Evolutionary conservation across 495 filamentous ascomycete species (phyloP), one percentile per base, ranked within the genome.

Genomic region (Penicillium flavigenum): DNA sequence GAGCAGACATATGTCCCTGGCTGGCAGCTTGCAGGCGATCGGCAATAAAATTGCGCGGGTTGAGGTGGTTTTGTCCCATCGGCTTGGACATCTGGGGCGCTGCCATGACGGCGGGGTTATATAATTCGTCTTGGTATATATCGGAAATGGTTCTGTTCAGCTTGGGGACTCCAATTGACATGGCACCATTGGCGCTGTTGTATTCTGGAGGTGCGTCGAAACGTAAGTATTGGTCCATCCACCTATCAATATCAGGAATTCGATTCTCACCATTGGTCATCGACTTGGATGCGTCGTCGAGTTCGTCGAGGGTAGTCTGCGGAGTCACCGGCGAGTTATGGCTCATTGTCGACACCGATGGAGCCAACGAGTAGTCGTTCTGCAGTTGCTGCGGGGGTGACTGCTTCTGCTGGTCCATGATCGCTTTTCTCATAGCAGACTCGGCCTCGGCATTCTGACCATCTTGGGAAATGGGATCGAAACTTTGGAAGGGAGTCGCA

Each of bases 101-200:
- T 34, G 83, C 76, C 61, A 83, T 81, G 68, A 83, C 74, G 54
- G 76, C 72, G 8, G 89, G 86, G 60, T 86, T 90, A 81, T 87
- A 96, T 1, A 96, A 82, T 64, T 94, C 90, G 68, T 96, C 92
- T 64, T 85, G 79, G 63, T 88, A 91, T 29, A 89, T 81, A 65
- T 96, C 92, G 9, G 91, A 92, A 68, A 92, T 88, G 8, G 91
- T 95, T 47, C 92, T 83, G 51, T 89, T 85, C 58, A 96, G 80
- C 71, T 94, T 95, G 5, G 92, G 89, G 38, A 90, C 78, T 41
- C 74, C 73, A 31, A 77, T 72, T 51, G 71, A 67, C 62, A 77
- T 64, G 46, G 65, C 59, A 59, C 60, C 67, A 54, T 52, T 59
- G 52, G 64, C 58, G 57, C 60, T 67, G 50, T 52, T 59, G 58